A percentile compares a stretch with the other conserved stretches of the same genome.
These are phyloP conservation scores for Lachnellula subtilissima DNA, from an alignment of 2,329 filamentous ascomycete genomes.

Conservation along the genomic window DNA sequence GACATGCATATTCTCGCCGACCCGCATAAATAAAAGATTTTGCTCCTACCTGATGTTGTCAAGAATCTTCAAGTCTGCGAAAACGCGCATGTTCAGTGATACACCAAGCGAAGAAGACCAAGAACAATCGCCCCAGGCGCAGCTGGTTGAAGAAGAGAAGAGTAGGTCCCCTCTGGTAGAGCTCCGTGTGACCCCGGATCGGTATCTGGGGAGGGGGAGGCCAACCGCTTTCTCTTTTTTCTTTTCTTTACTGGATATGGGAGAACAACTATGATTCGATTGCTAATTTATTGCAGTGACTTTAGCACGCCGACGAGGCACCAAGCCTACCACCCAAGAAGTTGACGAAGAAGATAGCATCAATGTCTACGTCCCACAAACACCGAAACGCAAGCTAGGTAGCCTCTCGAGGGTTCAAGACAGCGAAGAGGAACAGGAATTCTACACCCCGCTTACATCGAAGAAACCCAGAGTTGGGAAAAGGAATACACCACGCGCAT, in stretches of 20 bases:
- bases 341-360: conserved; percentile 13
- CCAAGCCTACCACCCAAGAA: conserved; percentile 2
- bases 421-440: not conserved
- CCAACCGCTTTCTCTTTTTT: not conserved
- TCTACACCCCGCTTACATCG: conserved; percentile 9
- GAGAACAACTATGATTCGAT: not conserved
- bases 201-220: not conserved
- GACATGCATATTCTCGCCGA: not conserved
- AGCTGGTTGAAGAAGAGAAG: not conserved
- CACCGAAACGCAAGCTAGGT: conserved; percentile 5
- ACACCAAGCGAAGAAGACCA: conserved; percentile 4
- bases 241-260: not conserved
- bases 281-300: conserved; percentile 14
- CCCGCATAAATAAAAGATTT: not conserved
- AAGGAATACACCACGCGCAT: conserved; percentile 20
- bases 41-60: conserved; percentile 22
- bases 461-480: conserved; percentile 18
- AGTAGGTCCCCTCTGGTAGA: not conserved
- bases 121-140: not conserved
- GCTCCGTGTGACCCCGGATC: not conserved
- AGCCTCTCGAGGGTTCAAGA: not conserved
- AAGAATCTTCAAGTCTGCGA: conserved; percentile 23
- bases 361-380: conserved; percentile 8
- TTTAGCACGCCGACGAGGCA: conserved; percentile 14
- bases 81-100: conserved; percentile 14